A percentile compares a stretch with the other conserved stretches of the same genome.
phyloP scores from a whole-genome alignment of 306 rosid species.

The Lathyrus tuberosus region DNA sequence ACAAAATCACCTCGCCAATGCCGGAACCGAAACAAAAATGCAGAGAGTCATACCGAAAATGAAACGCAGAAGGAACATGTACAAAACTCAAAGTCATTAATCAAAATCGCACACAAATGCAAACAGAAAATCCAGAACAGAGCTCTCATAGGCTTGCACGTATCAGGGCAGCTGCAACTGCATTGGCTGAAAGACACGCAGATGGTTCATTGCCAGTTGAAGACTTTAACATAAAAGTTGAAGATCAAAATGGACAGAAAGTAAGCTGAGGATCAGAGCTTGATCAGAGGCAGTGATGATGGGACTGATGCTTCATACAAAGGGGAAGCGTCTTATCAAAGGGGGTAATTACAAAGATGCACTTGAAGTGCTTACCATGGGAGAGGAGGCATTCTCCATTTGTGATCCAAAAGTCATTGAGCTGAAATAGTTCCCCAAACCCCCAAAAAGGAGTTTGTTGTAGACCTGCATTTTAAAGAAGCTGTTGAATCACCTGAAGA shows the following conservation, averaged over 20 bases:
- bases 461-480: too few species aligned
- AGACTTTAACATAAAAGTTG: too few species aligned
- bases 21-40: too few species aligned
- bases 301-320: slow-evolving; percentile 95
- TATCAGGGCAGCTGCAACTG: slow-evolving; percentile 75
- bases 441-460: background rate
- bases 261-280: slow-evolving; percentile 85
- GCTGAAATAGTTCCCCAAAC: background rate
- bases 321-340: slow-evolving; percentile 67
- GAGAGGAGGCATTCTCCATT: slow-evolving; percentile 91
- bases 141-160: slow-evolving; percentile 70
- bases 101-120: too few species aligned
- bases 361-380: slow-evolving; percentile 82
- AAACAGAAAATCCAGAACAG: too few species aligned
- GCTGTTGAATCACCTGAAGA: slow-evolving; percentile 4
- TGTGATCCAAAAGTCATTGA: slow-evolving; percentile 79
- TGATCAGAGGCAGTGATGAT: slow-evolving; percentile 89
- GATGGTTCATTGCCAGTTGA: too few species aligned
- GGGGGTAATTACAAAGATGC: slow-evolving; percentile 74
- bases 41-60: too few species aligned
- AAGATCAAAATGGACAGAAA: too few species aligned
- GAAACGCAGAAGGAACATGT: too few species aligned
- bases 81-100: too few species aligned
- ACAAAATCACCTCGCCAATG: too few species aligned
- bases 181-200: slow-evolving; percentile 66